Conservation (phyloP, 2,329 filamentous ascomycete species). For the Ophiostoma himal-ulmi region DNA sequence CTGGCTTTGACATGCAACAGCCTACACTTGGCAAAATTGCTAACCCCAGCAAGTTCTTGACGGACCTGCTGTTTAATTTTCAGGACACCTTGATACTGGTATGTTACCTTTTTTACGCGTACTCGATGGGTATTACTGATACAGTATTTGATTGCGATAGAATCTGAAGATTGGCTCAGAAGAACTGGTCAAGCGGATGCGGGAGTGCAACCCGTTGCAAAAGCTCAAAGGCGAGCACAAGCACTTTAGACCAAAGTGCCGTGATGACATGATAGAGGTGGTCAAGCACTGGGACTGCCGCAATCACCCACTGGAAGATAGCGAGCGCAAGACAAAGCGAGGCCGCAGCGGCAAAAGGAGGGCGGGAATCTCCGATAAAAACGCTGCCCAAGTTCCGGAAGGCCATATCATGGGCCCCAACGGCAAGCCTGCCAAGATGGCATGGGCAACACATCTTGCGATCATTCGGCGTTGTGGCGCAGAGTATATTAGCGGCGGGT, state of each 20-base stretch:
- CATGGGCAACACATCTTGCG: slow-evolving; percentile 20
- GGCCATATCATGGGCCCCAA: background rate
- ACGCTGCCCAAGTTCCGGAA: background rate
- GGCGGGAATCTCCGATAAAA: background rate
- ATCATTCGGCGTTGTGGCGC: slow-evolving; percentile 18
- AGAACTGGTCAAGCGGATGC: background rate
- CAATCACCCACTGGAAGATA: background rate
- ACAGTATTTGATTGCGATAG: background rate
- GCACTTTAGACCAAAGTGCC: background rate
- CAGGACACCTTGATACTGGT: background rate
- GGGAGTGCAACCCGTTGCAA: slow-evolving; percentile 19
- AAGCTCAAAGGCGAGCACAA: background rate
- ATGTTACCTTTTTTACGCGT: background rate
- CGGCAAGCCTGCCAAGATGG: background rate
- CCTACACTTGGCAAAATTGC: background rate
- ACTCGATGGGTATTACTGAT: background rate
- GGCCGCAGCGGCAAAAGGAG: background rate
- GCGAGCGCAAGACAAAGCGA: background rate
- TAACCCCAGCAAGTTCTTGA: background rate
- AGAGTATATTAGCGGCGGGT: slow-evolving; percentile 16
- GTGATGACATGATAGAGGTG: background rate
- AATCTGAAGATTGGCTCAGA: background rate
- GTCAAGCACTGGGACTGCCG: slow-evolving; percentile 13
- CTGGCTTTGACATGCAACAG: slow-evolving; percentile 5
- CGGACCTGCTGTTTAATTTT: background rate